A percentile compares a stretch with the other conserved stretches of the same genome.
These are phyloP conservation scores for Avena sativa DNA, from an alignment of 176 grass and related monocot genomes.

Conservation along the genomic window DNA sequence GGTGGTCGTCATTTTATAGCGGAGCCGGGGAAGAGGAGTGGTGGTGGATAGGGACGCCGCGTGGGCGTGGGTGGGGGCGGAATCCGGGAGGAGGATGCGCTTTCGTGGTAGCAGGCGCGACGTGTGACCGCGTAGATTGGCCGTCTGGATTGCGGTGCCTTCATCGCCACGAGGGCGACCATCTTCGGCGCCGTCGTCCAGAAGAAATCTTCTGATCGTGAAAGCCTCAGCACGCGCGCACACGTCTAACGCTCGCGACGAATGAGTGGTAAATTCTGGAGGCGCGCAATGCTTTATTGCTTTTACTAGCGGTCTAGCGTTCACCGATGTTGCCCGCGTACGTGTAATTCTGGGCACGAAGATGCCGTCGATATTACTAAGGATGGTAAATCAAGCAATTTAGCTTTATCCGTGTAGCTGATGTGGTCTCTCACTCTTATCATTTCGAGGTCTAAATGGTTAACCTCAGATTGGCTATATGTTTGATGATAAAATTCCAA, in stretches of 20 bases:
- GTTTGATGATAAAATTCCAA: too few relatives aligned
- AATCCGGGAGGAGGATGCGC: too few relatives aligned
- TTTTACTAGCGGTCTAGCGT: neutral
- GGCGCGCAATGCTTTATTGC: too few relatives aligned
- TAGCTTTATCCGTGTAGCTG: neutral
- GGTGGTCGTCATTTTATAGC: constrained; percentile 28
- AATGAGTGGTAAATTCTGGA: neutral
- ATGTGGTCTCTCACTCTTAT: neutral
- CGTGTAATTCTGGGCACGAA: neutral
- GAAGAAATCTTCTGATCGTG: neutral
- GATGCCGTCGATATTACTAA: neutral
- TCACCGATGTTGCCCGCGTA: neutral
- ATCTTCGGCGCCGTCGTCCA: too few relatives aligned
- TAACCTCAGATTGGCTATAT: too few relatives aligned
- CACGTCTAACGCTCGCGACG: neutral
- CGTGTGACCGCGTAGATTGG: neutral
- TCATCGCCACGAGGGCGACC: too few relatives aligned
- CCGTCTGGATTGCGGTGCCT: too few relatives aligned
- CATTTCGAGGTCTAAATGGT: neutral
- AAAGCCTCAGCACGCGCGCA: neutral
- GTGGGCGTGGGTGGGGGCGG: neutral
- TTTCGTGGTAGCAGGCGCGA: neutral
- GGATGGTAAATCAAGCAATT: neutral
- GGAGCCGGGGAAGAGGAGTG: neutral
- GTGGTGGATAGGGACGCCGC: constrained; percentile 21